Evolutionary conservation across 1,284 basidiomycete species (phyloP), one percentile per base, ranked within the genome.

Genomic region (Puccinia novopanici): DNA sequence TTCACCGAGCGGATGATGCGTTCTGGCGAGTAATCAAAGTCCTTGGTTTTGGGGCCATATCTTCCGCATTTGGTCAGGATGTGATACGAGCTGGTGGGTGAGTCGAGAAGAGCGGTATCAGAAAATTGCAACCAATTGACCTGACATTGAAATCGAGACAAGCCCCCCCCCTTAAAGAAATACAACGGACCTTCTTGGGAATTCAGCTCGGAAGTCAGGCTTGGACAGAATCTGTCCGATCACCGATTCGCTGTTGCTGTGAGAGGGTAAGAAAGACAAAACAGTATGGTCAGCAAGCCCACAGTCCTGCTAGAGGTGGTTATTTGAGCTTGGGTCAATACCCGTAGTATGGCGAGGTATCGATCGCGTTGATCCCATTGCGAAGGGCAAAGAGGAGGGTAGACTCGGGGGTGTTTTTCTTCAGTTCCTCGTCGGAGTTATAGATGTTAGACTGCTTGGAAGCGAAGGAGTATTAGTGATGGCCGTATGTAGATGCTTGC

Each of bases 341-440:
- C 74, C 40, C 40, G 86, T 99, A 98, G 86, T 91, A 93, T 8
- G 96, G 86, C 10, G 85, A 85, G 2, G 86, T 98, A 85, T 99
- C 96, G 85, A 99, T 94, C 0, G 93, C 92, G 68, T 88, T 89
- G 82, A 98, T 92, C 24, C 95, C 95, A 86, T 95, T 95, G 70
- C 93, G 75, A 72, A 85, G 81, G 37, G 83, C 83, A 30, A 95
- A 89, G 37, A 93, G 89, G 22, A 95, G 89, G 22, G 92, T 90
- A 40, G 91, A 89, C 27, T 92, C 85, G 0, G 93, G 93, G 12
- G 88, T 85, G 57, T 88, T 87, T 67, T 90, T 89, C 27, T 88
- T 84, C 37, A 94, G 85, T 79, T 89, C 87, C n/a, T 89, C 89
- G 73, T 91, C 89, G 17, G 87, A 85, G 82, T 92, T 93, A 85